Conservation (phyloP, 257 asterid species). For the Voacanga thouarsii region DNA sequence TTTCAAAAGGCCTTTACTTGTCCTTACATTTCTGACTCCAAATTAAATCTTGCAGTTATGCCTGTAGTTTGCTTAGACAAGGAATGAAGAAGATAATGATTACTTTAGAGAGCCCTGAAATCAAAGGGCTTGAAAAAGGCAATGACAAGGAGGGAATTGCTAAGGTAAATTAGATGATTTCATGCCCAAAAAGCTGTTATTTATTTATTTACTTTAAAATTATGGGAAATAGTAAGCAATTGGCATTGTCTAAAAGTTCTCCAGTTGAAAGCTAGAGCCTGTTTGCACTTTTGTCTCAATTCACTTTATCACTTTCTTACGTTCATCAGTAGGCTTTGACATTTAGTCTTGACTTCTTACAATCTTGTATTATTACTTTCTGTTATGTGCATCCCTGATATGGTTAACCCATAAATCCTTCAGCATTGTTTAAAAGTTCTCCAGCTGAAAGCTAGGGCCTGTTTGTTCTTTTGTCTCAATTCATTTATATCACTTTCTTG, state of each 20-base stretch:
- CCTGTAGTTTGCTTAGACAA: constrained; percentile 97
- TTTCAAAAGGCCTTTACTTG: constrained; percentile 8
- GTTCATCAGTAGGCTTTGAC: too few relatives aligned
- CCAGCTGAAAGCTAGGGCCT: too few relatives aligned
- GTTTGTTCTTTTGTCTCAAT: too few relatives aligned
- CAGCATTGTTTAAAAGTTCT: too few relatives aligned
- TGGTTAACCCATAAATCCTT: too few relatives aligned
- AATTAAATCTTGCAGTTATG: constrained; percentile 53
- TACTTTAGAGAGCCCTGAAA: constrained; percentile 67
- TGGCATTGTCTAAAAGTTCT: not conserved
- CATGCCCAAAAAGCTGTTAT: not conserved
- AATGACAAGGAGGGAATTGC: constrained; percentile 74
- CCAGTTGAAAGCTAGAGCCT: not conserved
- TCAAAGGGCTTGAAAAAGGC: constrained; percentile 58
- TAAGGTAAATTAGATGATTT: constrained; percentile 43
- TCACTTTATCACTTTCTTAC: not conserved
- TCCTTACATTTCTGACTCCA: constrained; percentile 31
- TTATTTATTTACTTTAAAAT: not conserved
- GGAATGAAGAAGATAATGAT: constrained; percentile 86
- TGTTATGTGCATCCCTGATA: too few relatives aligned
- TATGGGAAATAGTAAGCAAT: not conserved
- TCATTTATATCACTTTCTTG: too few relatives aligned
- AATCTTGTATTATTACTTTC: too few relatives aligned
- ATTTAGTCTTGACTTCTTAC: too few relatives aligned
- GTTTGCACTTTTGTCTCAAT: not conserved